These are phyloP conservation scores for Xerocomus minutiporus DNA, from an alignment of 1,284 basidiomycete genomes.

Conservation along the genomic window DNA sequence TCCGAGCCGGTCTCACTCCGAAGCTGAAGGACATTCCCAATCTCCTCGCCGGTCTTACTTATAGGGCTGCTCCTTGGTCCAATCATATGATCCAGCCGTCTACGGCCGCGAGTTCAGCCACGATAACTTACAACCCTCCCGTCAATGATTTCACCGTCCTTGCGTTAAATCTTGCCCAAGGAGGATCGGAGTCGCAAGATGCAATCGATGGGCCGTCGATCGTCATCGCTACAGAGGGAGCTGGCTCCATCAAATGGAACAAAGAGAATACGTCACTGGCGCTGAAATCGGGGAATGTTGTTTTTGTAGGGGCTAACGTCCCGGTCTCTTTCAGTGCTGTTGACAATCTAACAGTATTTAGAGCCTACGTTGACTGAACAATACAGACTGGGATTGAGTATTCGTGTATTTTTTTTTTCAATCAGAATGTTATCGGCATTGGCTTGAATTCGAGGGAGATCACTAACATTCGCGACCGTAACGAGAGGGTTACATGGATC, in stretches of 20 bases:
- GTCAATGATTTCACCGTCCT: constrained; percentile 93
- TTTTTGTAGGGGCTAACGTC: constrained; percentile 79
- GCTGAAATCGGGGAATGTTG: constrained; percentile 68
- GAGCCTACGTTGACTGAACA: constrained; percentile 53
- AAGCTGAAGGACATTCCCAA: constrained; percentile 93
- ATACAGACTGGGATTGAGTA: background rate
- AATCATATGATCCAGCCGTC: constrained; percentile 68
- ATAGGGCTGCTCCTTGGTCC: constrained; percentile 63
- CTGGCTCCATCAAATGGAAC: constrained; percentile 51
- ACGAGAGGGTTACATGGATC: background rate
- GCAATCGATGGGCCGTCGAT: constrained; percentile 82
- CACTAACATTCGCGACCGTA: background rate
- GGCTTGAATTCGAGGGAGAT: background rate
- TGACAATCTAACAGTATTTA: constrained; percentile 51
- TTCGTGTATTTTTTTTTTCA: too few relatives aligned
- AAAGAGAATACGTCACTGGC: constrained; percentile 38
- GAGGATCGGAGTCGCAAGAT: constrained; percentile 51
- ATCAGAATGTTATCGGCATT: background rate
- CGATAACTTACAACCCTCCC: constrained; percentile 80
- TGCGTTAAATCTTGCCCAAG: constrained; percentile 49
- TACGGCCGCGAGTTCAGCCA: constrained; percentile 40
- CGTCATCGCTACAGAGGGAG: constrained; percentile 71
- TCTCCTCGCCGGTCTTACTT: constrained; percentile 86
- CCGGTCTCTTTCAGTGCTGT: constrained; percentile 37
- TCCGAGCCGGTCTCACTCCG: constrained; percentile 95